Evolutionary conservation across 2,329 filamentous ascomycete species (phyloP), one percentile per base, ranked within the genome.

Genomic region (Biscogniauxia mediterranea): DNA sequence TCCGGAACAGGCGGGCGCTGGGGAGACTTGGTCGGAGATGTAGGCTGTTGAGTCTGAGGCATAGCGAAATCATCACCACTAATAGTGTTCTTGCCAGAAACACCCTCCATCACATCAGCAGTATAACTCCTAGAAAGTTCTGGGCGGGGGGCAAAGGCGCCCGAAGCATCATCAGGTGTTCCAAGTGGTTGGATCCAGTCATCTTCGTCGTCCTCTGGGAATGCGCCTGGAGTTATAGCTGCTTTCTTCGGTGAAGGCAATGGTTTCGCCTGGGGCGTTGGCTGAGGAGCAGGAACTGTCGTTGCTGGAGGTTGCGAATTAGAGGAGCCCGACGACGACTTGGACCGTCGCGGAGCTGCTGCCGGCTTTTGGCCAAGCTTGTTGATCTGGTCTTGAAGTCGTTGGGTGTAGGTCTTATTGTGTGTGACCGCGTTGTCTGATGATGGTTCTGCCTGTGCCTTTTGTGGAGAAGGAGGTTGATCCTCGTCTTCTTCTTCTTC

Each of bases 401-500:
- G 84, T 74, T 98, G 93, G 0, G 95, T 97, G n/a, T 95, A 96
- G 0, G 92, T 93, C 74, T 96, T 96, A 76, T 88, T 92, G 71
- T 94, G 89, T 1, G 83, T 75, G 67, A 82, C 84, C 5, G 83
- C 81, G 28, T 81, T 80, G 52, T 83, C 83, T 1, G 77, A 74
- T 17, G 81, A 77, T 8, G 74, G 74, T 49, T 82, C 81, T 1
- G 79, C 77, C 23, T 86, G 82, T 32, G 79, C 70, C 53, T 80
- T 75, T 21, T 75, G 71, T 5, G 70, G 66, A 3, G 68, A 66
- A 2, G 71, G 82, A 32, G 28, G 28, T 32, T 32, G 28, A 2
- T 32, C 28, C 1, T 8, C 28, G 28, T 32, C 28, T 32, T 32
- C 28, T 2, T 32, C 28, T 32, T 32, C 28, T 2, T 32, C 28